Percentiles rank a stretch among this genome's conserved stretches.
Evolutionary conservation across 2,329 filamentous ascomycete genomes (phyloP).

Genomic region (Cercospora berteroae): DNA sequence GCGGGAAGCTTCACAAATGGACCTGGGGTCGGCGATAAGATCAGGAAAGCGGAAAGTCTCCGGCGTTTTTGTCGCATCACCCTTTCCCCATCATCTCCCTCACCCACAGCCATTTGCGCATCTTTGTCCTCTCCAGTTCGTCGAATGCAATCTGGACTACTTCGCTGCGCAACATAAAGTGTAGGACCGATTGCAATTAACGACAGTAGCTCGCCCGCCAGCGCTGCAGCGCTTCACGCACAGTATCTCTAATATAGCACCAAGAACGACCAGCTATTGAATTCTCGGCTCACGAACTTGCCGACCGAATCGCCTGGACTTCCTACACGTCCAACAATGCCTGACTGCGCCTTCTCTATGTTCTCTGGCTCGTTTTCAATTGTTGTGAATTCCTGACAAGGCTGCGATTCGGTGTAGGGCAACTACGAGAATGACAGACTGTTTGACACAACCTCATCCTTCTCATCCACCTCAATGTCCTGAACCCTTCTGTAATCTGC

Average conservation of each 20-base stretch:
- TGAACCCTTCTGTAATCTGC: not conserved
- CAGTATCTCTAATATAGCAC: not conserved
- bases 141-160: too few relatives aligned
- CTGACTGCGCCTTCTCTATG: not conserved
- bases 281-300: not conserved
- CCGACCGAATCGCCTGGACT: not conserved
- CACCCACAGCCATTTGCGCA: too few relatives aligned
- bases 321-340: not conserved
- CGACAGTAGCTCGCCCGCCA: too few relatives aligned
- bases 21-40: not conserved
- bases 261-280: not conserved
- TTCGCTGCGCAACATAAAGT: too few relatives aligned
- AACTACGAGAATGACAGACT: not conserved
- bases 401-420: not conserved
- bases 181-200: too few relatives aligned
- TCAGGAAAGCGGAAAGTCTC: not conserved
- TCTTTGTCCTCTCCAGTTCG: too few relatives aligned
- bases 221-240: not conserved
- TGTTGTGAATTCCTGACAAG: not conserved
- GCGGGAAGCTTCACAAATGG: not conserved
- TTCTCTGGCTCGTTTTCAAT: not conserved
- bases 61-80: not conserved
- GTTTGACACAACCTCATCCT: not conserved
- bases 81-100: too few relatives aligned
- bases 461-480: not conserved